Percentiles rank a stretch among this genome's conserved stretches.
Evolutionary conservation across 192 early-diverging fungal genomes (phyloP).

Genomic region (Coemansia sp.): DNA sequence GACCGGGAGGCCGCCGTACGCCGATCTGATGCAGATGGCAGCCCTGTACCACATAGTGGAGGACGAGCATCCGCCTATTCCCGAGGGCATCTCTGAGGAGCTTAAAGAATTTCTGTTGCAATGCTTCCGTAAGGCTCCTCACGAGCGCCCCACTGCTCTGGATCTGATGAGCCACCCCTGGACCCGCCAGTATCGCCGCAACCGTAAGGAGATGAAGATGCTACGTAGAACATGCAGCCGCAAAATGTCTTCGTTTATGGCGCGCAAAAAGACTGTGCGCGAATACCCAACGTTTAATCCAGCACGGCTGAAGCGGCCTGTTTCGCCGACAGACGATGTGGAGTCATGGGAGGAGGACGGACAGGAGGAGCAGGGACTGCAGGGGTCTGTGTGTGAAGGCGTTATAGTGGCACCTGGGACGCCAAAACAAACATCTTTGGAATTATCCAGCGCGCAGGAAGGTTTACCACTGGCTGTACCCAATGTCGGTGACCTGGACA

Average conservation of each 20-base stretch:
- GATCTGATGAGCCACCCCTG: slow-evolving; percentile 76
- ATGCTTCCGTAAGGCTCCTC: slow-evolving; percentile 85
- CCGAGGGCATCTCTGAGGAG: slow-evolving; percentile 73
- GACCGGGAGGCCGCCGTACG: slow-evolving; percentile 91
- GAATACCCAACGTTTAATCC: slow-evolving; percentile 46
- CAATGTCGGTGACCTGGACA: background rate
- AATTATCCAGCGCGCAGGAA: background rate
- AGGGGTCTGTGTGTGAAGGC: background rate
- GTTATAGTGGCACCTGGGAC: background rate
- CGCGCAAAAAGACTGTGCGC: slow-evolving; percentile 14
- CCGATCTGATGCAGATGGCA: slow-evolving; percentile 79
- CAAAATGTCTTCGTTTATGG: slow-evolving; percentile 54
- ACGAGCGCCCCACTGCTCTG: slow-evolving; percentile 67
- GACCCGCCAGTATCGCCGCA: slow-evolving; percentile 57
- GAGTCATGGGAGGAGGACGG: slow-evolving; percentile 7
- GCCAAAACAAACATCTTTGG: background rate
- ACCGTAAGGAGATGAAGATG: slow-evolving; percentile 55
- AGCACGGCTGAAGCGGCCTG: slow-evolving; percentile 23
- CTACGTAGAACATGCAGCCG: slow-evolving; percentile 55
- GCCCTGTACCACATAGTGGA: slow-evolving; percentile 94
- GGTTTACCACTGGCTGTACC: no score
- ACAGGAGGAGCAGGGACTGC: background rate
- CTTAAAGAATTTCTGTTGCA: slow-evolving; percentile 76
- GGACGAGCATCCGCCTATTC: slow-evolving; percentile 84
- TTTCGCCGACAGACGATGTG: background rate